phyloP scores from a whole-genome alignment of 306 rosid species.

The Benincasa hispida region DNA sequence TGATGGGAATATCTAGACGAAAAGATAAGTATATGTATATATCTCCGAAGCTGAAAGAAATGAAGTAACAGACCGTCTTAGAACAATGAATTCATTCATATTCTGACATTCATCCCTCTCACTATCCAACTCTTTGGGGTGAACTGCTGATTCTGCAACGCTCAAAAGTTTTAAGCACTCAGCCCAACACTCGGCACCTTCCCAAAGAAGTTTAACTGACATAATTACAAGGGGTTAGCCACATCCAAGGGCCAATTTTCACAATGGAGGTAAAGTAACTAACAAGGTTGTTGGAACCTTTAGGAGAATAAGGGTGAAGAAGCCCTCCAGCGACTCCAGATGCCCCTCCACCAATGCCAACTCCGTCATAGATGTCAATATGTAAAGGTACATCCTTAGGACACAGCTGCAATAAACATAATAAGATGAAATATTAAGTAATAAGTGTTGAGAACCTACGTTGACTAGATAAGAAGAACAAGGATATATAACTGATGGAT shows the following conservation, averaged over 20 bases:
- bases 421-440: not conserved
- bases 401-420: slow-evolving; percentile 38
- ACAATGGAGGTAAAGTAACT: not conserved
- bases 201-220: slow-evolving; percentile 64
- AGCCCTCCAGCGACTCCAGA: slow-evolving; percentile 90
- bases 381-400: slow-evolving; percentile 40
- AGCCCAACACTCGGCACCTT: slow-evolving; percentile 80
- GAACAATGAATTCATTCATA: slow-evolving; percentile 20
- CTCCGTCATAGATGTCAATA: slow-evolving; percentile 66
- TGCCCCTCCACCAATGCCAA: slow-evolving; percentile 88
- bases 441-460: not conserved
- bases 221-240: not conserved
- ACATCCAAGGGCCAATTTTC: not conserved
- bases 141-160: slow-evolving; percentile 50
- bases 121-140: slow-evolving; percentile 13
- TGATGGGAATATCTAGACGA: not conserved
- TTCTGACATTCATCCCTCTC: slow-evolving; percentile 20
- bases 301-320: slow-evolving; percentile 91
- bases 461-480: not conserved
- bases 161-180: slow-evolving; percentile 64
- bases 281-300: slow-evolving; percentile 28
- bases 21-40: not conserved
- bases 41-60: not conserved
- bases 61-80: slow-evolving; percentile 36
- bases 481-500: too few species aligned